Evolutionary conservation across 257 asterid species (phyloP).

Genomic region (Agastache rugosa): DNA sequence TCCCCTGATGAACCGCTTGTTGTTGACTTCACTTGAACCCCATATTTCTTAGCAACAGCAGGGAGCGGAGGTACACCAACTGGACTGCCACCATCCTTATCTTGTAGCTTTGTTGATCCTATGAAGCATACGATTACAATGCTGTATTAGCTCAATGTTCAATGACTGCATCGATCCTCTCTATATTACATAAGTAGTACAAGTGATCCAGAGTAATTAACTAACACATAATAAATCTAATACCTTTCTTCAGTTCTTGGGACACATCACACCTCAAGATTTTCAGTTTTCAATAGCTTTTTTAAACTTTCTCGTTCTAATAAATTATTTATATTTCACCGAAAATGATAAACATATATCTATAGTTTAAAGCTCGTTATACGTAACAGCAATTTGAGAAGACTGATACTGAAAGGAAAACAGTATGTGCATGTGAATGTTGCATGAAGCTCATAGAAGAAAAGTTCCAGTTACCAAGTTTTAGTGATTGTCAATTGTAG

Average conservation of each 20-base stretch:
- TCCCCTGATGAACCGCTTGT: conserved; percentile 94
- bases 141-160: conserved; percentile 4
- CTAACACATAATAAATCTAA: conserved; percentile 1
- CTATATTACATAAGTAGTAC: background rate
- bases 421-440: conserved; percentile 6
- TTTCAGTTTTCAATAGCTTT: conserved; percentile 19
- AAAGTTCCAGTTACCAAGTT: background rate
- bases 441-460: conserved; percentile 16
- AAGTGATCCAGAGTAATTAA: background rate
- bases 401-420: conserved; percentile 9
- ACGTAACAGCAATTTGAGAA: background rate
- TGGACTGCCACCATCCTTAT: conserved; percentile 59
- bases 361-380: conserved; percentile 1
- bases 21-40: conserved; percentile 70
- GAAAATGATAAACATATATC: background rate
- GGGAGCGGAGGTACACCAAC: conserved; percentile 69
- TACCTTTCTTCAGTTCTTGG: conserved; percentile 18
- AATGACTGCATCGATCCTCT: conserved; percentile 3
- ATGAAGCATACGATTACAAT: conserved; percentile 9
- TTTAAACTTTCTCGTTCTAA: background rate
- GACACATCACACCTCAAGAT: conserved; percentile 5
- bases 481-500: conserved; percentile 20
- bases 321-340: background rate
- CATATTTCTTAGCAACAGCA: conserved; percentile 55
- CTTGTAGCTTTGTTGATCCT: conserved; percentile 64